phyloP scores from a whole-genome alignment of 352 stramenopile genomes.

The Peronospora destructor region DNA sequence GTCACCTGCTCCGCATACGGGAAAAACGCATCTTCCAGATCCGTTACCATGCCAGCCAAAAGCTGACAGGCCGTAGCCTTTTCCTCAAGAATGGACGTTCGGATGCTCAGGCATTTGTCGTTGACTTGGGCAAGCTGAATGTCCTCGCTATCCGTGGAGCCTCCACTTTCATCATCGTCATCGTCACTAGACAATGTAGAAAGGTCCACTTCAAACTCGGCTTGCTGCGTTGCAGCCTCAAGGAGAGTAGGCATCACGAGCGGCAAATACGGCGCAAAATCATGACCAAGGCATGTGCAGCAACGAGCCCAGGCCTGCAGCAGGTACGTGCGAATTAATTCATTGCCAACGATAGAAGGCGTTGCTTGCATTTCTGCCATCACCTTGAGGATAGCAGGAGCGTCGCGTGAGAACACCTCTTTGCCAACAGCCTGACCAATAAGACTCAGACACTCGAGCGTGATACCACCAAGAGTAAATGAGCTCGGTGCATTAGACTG shows the following conservation, averaged over 20 bases:
- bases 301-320: slow-evolving; percentile 74
- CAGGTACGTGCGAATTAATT: slow-evolving; percentile 79
- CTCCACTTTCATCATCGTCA: slow-evolving; percentile 42
- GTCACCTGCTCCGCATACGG: slow-evolving; percentile 82
- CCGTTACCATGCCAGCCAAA: slow-evolving; percentile 62
- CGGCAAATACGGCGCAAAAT: slow-evolving; percentile 74
- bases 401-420: slow-evolving; percentile 61
- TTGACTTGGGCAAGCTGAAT: slow-evolving; percentile 82
- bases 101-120: slow-evolving; percentile 76
- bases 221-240: slow-evolving; percentile 67
- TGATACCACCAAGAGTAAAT: slow-evolving; percentile 80
- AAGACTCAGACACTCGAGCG: slow-evolving; percentile 76
- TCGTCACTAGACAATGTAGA: slow-evolving; percentile 41
- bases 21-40: slow-evolving; percentile 82
- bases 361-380: slow-evolving; percentile 84
- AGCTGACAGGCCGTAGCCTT: slow-evolving; percentile 81
- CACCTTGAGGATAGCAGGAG: slow-evolving; percentile 71
- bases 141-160: slow-evolving; percentile 55
- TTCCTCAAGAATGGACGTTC: slow-evolving; percentile 74
- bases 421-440: slow-evolving; percentile 73
- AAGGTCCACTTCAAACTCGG: slow-evolving; percentile 78
- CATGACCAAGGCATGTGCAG: slow-evolving; percentile 64
- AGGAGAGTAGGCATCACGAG: slow-evolving; percentile 81
- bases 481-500: slow-evolving; percentile 35
- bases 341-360: slow-evolving; percentile 66